These are phyloP conservation scores for Mangifera indica DNA, from an alignment of 345 rosid genomes.

Conservation along the genomic window DNA sequence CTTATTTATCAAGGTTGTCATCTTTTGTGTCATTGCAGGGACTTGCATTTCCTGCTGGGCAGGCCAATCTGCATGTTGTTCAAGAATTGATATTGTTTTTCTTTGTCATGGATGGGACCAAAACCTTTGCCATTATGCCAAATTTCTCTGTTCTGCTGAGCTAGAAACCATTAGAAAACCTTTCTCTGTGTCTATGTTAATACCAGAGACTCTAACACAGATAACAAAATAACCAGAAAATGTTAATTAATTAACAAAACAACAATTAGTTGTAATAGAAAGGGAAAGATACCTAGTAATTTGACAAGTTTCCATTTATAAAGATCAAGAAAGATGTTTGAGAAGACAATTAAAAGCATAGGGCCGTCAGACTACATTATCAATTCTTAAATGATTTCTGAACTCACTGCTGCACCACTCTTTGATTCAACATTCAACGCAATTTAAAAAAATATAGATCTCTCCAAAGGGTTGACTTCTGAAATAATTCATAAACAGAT, in stretches of 20 bases:
- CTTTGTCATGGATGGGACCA: not conserved
- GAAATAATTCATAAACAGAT: not conserved
- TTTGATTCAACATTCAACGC: no score
- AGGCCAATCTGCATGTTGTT: not conserved
- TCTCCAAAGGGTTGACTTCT: not conserved
- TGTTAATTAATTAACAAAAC: not conserved
- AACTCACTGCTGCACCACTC: no score
- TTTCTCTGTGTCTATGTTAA: slow-evolving; percentile 14
- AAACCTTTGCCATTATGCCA: slow-evolving; percentile 22
- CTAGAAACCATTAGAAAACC: slow-evolving; percentile 24
- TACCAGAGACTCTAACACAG: slow-evolving; percentile 16
- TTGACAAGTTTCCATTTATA: no score
- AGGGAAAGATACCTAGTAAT: no score
- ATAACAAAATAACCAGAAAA: not conserved
- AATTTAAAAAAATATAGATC: no score
- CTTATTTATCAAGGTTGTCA: not conserved
- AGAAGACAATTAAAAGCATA: no score
- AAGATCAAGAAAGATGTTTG: no score
- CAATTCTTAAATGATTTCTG: no score
- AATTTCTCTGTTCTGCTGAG: slow-evolving; percentile 7
- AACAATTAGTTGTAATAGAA: not conserved
- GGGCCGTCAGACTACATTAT: no score
- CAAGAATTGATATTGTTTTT: slow-evolving; percentile 2
- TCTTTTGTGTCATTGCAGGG: not conserved
- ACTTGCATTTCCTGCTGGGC: no score